phyloP scores from a whole-genome alignment of 192 early-diverging fungal genomes.

The Coemansia sp. region DNA sequence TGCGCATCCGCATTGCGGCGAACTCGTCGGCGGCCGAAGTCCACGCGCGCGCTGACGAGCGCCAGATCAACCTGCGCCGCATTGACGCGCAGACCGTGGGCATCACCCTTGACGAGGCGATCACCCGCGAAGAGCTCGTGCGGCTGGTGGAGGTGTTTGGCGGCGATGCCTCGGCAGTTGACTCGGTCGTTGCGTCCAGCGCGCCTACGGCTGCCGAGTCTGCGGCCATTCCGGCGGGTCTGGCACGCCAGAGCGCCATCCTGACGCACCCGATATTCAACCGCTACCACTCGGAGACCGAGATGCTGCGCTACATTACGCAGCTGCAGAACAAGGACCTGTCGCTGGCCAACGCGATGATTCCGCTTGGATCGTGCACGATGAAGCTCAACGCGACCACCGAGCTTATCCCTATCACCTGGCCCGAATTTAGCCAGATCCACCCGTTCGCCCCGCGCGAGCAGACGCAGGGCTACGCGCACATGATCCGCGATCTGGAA shows the following conservation, averaged over 20 bases:
- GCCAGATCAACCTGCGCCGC: conserved; percentile 85
- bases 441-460: conserved; percentile 96
- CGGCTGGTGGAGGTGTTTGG: conserved; percentile 80
- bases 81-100: conserved; percentile 75
- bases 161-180: conserved; percentile 56
- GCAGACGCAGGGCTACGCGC: conserved; percentile 91
- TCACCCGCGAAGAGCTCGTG: conserved; percentile 77
- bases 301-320: conserved; percentile 96
- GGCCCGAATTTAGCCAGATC: conserved; percentile 93
- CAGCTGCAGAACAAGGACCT: conserved; percentile 97
- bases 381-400: conserved; percentile 99
- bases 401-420: conserved; percentile 99
- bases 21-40: conserved; percentile 62
- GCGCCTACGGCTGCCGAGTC: conserved; percentile 56
- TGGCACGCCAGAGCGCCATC: conserved; percentile 73
- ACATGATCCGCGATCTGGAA: conserved; percentile 86
- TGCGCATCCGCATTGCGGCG: conserved; percentile 72
- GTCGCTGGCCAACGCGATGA: conserved; percentile 98
- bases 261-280: conserved; percentile 94
- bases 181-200: conserved; percentile 46
- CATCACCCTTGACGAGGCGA: conserved; percentile 92
- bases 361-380: conserved; percentile 97
- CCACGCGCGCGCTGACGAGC: conserved; percentile 67
- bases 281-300: conserved; percentile 95
- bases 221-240: conserved; percentile 55